phyloP scores from a whole-genome alignment of 805 yeast genomes.

The Cyberlindnera euphorbiiphila region DNA sequence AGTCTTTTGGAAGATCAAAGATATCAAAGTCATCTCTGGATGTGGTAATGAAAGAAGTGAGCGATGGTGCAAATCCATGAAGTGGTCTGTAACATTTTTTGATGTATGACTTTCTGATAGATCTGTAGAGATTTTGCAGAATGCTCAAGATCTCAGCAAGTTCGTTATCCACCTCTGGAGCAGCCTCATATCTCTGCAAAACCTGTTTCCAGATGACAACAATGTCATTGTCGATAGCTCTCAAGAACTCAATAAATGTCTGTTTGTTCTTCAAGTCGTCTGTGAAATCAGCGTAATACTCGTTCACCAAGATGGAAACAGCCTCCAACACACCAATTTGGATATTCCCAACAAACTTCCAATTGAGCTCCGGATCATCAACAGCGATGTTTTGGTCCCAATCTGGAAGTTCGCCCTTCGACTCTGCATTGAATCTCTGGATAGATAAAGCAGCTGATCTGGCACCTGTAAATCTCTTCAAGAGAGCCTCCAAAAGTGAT shows the following conservation, averaged over 20 bases:
- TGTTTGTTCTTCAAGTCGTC: slow-evolving; percentile 60
- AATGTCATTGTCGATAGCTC: slow-evolving; percentile 65
- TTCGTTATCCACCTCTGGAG: slow-evolving; percentile 23
- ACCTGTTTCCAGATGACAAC: slow-evolving; percentile 45
- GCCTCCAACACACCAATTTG: slow-evolving; percentile 82
- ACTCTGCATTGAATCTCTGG: slow-evolving; percentile 27
- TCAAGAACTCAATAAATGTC: slow-evolving; percentile 59
- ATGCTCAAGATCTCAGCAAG: slow-evolving; percentile 28
- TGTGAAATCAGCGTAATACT: slow-evolving; percentile 72
- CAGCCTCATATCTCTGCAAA: slow-evolving; percentile 20
- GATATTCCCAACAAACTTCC: slow-evolving; percentile 67
- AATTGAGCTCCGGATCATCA: slow-evolving; percentile 50
- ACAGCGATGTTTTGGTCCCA: slow-evolving; percentile 45
- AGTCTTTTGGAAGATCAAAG: slow-evolving; percentile 32
- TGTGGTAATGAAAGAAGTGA: slow-evolving; percentile 5
- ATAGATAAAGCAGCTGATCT: slow-evolving; percentile 57
- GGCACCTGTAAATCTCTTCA: slow-evolving; percentile 57
- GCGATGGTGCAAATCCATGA: slow-evolving; percentile 21
- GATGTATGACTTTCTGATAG: slow-evolving; percentile 64
- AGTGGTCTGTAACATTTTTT: slow-evolving; percentile 66
- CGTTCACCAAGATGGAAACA: slow-evolving; percentile 61
- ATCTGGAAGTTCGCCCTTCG: slow-evolving; percentile 42
- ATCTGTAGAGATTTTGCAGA: slow-evolving; percentile 48
- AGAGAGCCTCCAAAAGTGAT: slow-evolving; percentile 47
- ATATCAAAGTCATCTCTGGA: slow-evolving; percentile 6